Conservation (phyloP, 192 early-diverging fungal genomes). For the Pilobolus umbonatus region DNA sequence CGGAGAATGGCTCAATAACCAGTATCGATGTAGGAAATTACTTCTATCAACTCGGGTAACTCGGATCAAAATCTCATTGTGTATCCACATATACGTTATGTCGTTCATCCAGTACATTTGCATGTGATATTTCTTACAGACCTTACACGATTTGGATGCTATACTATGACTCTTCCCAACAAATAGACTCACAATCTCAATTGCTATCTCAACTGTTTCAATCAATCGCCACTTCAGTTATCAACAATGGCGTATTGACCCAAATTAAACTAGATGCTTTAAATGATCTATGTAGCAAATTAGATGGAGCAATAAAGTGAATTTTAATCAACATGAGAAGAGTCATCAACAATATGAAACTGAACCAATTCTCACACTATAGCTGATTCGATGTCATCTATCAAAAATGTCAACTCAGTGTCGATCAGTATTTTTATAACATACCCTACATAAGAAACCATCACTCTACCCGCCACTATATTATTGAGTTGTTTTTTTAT, state of each 20-base stretch:
- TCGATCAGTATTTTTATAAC: too few species aligned
- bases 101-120: constrained; percentile 20
- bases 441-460: too few species aligned
- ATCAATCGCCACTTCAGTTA: neutral
- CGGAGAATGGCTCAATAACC: neutral
- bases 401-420: too few species aligned
- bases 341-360: too few species aligned
- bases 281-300: too few species aligned
- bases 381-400: too few species aligned
- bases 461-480: too few species aligned
- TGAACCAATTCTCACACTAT: too few species aligned
- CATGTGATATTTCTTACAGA: neutral
- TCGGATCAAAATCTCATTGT: constrained; percentile 18
- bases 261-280: too few species aligned
- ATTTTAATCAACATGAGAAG: too few species aligned
- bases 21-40: neutral
- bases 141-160: constrained; percentile 1
- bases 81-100: constrained; percentile 16
- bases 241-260: neutral
- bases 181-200: neutral
- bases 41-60: constrained; percentile 12
- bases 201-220: neutral
- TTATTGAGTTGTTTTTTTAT: too few species aligned
- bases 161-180: neutral
- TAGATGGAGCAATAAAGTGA: too few species aligned